These are phyloP conservation scores for Rhodotorula kratochvilovae DNA, from an alignment of 768 basidiomycete genomes.

Conservation along the genomic window DNA sequence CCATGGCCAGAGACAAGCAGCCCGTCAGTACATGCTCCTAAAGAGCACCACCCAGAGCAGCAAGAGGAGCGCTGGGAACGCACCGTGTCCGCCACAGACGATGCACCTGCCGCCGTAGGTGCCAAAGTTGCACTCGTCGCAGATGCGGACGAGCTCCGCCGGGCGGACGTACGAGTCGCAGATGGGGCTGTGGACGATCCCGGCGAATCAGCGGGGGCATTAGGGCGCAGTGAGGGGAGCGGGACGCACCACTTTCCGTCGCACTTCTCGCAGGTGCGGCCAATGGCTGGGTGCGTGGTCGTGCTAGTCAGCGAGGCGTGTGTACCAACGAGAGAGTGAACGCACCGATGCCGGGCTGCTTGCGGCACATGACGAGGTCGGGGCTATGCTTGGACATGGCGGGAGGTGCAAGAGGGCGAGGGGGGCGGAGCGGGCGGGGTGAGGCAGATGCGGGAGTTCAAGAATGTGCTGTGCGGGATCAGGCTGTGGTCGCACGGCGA, in stretches of 20 bases:
- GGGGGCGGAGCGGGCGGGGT: not conserved
- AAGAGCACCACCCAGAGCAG: too few relatives aligned
- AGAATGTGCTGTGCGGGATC: not conserved
- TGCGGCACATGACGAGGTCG: conserved; percentile 1
- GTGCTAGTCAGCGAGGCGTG: too few relatives aligned
- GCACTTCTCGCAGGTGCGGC: conserved; percentile 96
- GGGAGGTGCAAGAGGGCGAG: not conserved
- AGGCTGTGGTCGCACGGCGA: too few relatives aligned
- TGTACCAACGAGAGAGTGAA: not conserved
- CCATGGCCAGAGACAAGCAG: not conserved
- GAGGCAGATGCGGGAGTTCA: not conserved
- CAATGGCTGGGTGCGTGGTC: conserved; percentile 65
- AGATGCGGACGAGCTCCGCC: conserved; percentile 94
- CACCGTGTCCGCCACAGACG: conserved; percentile 93
- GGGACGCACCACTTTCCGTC: conserved; percentile 93
- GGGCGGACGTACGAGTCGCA: conserved; percentile 99
- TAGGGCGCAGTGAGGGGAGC: not conserved
- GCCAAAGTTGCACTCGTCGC: conserved; percentile 99
- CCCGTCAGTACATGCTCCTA: not conserved
- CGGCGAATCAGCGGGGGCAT: not conserved
- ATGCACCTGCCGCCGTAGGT: conserved; percentile 97
- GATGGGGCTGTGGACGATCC: conserved; percentile 63
- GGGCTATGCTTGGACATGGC: not conserved
- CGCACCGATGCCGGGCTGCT: conserved; percentile 84
- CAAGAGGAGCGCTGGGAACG: conserved; percentile 35